A percentile compares a stretch with the other conserved stretches of the same genome.
phyloP scores from a whole-genome alignment of 345 rosid species.

The Syzygium aqueum region DNA sequence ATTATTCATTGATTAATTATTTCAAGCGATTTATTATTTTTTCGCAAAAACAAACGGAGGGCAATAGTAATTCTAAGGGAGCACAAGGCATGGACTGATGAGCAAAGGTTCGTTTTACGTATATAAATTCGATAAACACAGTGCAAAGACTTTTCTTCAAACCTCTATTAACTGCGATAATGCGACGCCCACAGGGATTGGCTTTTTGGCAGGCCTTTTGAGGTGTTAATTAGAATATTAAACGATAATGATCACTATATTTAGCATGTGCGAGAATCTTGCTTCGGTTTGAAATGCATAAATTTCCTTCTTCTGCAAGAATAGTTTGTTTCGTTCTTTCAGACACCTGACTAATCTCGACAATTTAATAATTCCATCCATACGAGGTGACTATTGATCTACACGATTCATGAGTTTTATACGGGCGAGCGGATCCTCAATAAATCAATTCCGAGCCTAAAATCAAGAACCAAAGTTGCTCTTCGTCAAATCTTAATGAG shows the following conservation, averaged over 20 bases:
- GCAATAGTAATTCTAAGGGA: no score
- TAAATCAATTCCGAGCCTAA: fast-evolving
- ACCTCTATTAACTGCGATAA: not conserved
- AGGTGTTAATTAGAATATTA: not conserved
- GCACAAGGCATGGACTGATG: no score
- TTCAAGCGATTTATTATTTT: not conserved
- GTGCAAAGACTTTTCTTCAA: not conserved
- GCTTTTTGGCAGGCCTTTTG: not conserved
- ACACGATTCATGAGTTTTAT: not conserved
- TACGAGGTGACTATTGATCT: not conserved
- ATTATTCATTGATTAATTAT: not conserved
- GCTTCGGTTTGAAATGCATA: not conserved
- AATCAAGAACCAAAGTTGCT: not conserved
- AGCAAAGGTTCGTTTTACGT: not conserved
- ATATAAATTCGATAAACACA: not conserved
- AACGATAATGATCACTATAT: not conserved
- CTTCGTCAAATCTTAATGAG: not conserved
- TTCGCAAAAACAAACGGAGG: no score
- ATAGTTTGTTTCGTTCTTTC: not conserved
- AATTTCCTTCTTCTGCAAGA: not conserved
- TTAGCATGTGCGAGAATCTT: not conserved
- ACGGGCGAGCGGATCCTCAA: not conserved
- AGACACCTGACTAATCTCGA: not conserved
- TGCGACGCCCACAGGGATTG: not conserved
- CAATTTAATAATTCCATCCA: not conserved